Percentiles rank a stretch among this genome's conserved stretches.
Evolutionary conservation across 768 basidiomycete species (phyloP).

Genomic region (Phylloporus arenicola): DNA sequence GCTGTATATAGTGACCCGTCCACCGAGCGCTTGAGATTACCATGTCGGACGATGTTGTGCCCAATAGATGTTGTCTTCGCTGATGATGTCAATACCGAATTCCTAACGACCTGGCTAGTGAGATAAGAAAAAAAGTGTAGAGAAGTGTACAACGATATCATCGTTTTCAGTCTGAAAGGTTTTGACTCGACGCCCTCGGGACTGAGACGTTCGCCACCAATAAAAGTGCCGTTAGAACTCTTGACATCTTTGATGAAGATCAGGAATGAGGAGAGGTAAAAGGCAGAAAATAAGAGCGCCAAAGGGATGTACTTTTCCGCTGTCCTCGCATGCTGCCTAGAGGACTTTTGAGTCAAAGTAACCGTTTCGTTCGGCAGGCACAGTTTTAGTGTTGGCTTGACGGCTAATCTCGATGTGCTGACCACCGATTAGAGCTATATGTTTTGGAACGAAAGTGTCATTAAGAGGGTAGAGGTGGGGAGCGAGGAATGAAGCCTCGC

Average conservation of each 20-base stretch:
- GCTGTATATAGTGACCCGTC: slow-evolving; percentile 65
- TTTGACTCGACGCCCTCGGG: slow-evolving; percentile 87
- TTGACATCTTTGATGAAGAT: slow-evolving; percentile 99
- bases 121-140: neutral
- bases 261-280: slow-evolving; percentile 35
- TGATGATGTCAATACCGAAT: too few relatives aligned
- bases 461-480: slow-evolving; percentile 87
- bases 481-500: slow-evolving; percentile 31
- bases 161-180: slow-evolving; percentile 92
- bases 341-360: slow-evolving; percentile 95
- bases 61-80: slow-evolving; percentile 80
- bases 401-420: slow-evolving; percentile 87
- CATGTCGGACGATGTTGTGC: slow-evolving; percentile 51
- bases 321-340: slow-evolving; percentile 92
- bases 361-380: slow-evolving; percentile 88
- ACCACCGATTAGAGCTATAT: slow-evolving; percentile 66
- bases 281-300: slow-evolving; percentile 1
- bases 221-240: slow-evolving; percentile 96
- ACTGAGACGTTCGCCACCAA: slow-evolving; percentile 90
- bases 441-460: slow-evolving; percentile 91
- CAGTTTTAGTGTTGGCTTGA: slow-evolving; percentile 93
- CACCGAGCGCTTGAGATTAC: slow-evolving; percentile 56
- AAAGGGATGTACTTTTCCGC: slow-evolving; percentile 58
- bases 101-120: slow-evolving; percentile 48
- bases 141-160: slow-evolving; percentile 80